Evolutionary conservation across 108 stramenopile genomes (phyloP), one percentile per base, ranked within the genome.

Genomic region (Skeletonema grethae): DNA sequence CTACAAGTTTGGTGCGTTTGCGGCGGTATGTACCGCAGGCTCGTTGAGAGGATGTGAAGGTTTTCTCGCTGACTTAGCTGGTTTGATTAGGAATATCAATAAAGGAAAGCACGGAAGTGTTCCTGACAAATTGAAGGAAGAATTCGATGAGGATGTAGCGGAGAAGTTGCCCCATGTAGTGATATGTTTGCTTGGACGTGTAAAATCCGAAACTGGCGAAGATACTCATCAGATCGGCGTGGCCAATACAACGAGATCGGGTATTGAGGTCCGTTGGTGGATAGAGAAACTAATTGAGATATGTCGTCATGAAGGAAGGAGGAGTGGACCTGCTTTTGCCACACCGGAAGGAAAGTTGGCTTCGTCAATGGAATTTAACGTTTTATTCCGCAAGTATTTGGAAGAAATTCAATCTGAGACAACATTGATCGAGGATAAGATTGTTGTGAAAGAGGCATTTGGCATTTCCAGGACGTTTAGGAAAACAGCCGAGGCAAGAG

Each of bases 201-300:
- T 82, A 38, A 82, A 82, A 55, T 57, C 57, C 0, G 66, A 71
- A 29, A 57, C 38, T 0, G 76, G 76, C 1, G 48, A 35, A 9
- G 28, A 62, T 7, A 30, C 67, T 2, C 74, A 67, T 11, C 38
- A 45, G 10, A 53, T 67, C 5, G 38, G 6, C 2, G 18, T 68
- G 0, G 48, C 60, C 0, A 76, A 56, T 6, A 25, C 11, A 1
- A 36, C 75, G 1, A 13, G 13, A 22, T 68, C 67, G 4, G 75
- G 67, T 0, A 22, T 76, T 6, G 53, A 76, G 35, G 15, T 41
- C 2, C 32, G 75, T 4, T 76, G 75, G 66, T 76, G 75, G 75
- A 46, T 16, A 10, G 46, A 46, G 5, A 5, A 46, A 5, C 16
- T 46, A n/a, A 5, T 46, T 10, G 16, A 18, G 9, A 10, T 45